Percentiles rank a stretch among this genome's conserved stretches.
Evolutionary conservation across 2,329 filamentous ascomycete genomes (phyloP).

Genomic region (Thermomyces lanuginosus): DNA sequence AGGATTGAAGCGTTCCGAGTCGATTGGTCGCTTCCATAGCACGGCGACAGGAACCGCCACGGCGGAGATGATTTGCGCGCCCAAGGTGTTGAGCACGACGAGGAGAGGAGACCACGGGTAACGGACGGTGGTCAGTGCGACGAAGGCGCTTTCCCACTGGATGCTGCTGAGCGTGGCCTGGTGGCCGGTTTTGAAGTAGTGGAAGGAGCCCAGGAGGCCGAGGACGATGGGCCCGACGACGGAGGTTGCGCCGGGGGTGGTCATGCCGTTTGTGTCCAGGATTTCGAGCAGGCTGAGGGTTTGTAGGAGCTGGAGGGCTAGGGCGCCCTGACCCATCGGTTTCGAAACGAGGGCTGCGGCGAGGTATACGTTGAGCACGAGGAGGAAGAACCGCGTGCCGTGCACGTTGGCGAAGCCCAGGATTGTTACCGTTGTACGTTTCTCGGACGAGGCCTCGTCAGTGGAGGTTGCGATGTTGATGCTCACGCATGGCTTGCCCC

Average conservation of each 20-base stretch:
- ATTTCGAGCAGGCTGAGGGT: conserved; percentile 60
- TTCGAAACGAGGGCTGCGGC: conserved; percentile 72
- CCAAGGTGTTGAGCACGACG: conserved; percentile 73
- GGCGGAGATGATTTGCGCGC: conserved; percentile 69
- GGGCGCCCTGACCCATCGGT: conserved; percentile 77
- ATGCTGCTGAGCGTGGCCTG: conserved; percentile 75
- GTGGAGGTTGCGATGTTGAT: conserved; percentile 41
- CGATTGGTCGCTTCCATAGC: conserved; percentile 77
- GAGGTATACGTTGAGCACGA: conserved; percentile 62
- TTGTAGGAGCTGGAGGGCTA: conserved; percentile 74
- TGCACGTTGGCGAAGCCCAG: conserved; percentile 88
- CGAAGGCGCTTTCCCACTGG: conserved; percentile 93
- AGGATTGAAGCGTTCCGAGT: conserved; percentile 39
- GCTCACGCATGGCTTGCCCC: conserved; percentile 68
- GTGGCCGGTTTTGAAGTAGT: conserved; percentile 97
- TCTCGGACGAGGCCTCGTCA: conserved; percentile 19
- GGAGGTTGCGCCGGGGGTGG: conserved; percentile 40
- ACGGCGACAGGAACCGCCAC: conserved; percentile 64
- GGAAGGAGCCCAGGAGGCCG: conserved; percentile 75
- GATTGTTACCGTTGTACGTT: conserved; percentile 48
- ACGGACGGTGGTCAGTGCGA: conserved; percentile 62
- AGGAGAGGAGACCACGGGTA: conserved; percentile 84
- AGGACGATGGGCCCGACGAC: conserved; percentile 72
- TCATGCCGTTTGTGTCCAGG: conserved; percentile 44
- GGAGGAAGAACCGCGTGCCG: conserved; percentile 73